These are phyloP conservation scores for Pseudogymnoascus sp. DNA, from an alignment of 2,329 filamentous ascomycete genomes.

Conservation along the genomic window DNA sequence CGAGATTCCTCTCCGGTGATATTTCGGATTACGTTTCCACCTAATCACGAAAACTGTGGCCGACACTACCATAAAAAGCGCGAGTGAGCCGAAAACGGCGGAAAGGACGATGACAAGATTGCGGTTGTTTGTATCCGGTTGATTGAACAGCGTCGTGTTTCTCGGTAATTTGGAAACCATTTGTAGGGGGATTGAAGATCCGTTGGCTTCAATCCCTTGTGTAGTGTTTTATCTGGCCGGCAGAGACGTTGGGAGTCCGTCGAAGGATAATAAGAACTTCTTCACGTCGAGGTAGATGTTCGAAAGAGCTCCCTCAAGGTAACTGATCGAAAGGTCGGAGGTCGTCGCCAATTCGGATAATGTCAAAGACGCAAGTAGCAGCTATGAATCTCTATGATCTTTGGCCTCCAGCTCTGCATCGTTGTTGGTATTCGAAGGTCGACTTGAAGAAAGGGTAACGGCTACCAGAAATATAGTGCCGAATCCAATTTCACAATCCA, in stretches of 20 bases:
- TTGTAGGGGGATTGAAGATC: constrained; percentile 2
- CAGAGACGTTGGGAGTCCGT: neutral
- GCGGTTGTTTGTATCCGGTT: neutral
- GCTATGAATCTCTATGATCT: neutral
- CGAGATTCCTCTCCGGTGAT: constrained; percentile 41
- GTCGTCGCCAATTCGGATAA: neutral
- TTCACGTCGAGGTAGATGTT: neutral
- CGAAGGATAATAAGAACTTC: neutral
- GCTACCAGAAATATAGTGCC: neutral
- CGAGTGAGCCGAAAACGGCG: neutral
- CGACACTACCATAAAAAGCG: neutral
- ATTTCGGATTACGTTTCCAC: constrained; percentile 1
- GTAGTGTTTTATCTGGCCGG: neutral
- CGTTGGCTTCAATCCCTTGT: neutral
- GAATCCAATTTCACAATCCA: neutral
- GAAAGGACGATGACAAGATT: neutral
- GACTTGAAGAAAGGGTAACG: neutral
- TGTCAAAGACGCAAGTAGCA: neutral
- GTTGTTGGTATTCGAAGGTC: neutral
- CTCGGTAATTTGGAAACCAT: neutral
- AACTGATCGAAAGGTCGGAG: neutral
- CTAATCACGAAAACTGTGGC: neutral
- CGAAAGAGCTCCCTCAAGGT: neutral
- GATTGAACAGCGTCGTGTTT: neutral
- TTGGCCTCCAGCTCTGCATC: neutral